These are phyloP conservation scores for Fagopyrum esculentum DNA, from an alignment of 148 eudicot species.

Conservation along the genomic window DNA sequence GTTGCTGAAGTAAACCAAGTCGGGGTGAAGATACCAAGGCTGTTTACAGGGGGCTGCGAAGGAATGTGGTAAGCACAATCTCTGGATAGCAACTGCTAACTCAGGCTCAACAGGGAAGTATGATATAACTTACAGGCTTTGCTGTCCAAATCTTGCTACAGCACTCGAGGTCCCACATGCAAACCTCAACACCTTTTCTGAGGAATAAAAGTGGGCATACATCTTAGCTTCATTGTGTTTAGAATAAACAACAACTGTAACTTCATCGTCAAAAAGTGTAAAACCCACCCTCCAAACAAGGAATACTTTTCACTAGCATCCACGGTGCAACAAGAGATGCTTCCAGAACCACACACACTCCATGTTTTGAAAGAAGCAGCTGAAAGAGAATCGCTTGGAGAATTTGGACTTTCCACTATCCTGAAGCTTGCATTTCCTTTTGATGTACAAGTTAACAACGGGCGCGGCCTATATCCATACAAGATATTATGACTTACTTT, in stretches of 20 bases:
- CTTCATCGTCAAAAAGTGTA: not conserved
- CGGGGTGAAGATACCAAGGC: conserved; percentile 80
- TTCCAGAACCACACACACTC: conserved; percentile 63
- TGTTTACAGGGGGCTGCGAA: conserved; percentile 76
- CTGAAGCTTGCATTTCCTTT: conserved; percentile 64
- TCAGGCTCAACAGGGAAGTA: not conserved
- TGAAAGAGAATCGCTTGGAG: conserved; percentile 19
- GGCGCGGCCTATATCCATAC: conserved; percentile 45
- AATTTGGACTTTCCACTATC: conserved; percentile 30
- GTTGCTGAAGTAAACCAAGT: conserved; percentile 84
- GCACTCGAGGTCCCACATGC: conserved; percentile 55
- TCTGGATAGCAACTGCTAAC: not conserved
- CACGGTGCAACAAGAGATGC: conserved; percentile 53
- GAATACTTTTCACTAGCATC: conserved; percentile 64
- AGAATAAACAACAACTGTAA: not conserved
- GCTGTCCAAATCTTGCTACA: conserved; percentile 67
- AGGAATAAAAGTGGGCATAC: conserved; percentile 9
- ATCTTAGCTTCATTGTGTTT: not conserved
- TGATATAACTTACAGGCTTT: conserved; percentile 58
- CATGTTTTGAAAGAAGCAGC: conserved; percentile 33
- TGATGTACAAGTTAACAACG: conserved; percentile 65
- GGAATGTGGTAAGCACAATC: not conserved
- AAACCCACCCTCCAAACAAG: conserved; percentile 81
- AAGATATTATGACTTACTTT: not conserved
- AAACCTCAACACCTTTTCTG: conserved; percentile 94